Conservation (phyloP, 2,329 filamentous ascomycete genomes). For the Microdochium bolleyi region DNA sequence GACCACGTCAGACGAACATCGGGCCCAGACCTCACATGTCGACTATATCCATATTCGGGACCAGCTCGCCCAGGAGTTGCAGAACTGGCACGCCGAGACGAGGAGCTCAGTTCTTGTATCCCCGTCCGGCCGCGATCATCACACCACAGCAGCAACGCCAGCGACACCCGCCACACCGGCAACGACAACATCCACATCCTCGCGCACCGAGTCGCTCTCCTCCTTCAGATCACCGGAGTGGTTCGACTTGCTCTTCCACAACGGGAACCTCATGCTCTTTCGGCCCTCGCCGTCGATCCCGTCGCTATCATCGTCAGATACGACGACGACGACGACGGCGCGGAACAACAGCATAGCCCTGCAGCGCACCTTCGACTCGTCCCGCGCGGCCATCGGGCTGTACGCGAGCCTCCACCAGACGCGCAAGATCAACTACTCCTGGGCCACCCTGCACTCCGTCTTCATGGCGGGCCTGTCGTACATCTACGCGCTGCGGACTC, state of each 20-base stretch:
- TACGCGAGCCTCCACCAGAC: conserved; percentile 35
- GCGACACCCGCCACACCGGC: background rate
- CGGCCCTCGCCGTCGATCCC: conserved; percentile 26
- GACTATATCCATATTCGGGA: conserved; percentile 10
- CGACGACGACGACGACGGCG: conserved; percentile 12
- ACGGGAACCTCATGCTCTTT: conserved; percentile 32
- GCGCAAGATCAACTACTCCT: conserved; percentile 37
- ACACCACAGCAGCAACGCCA: background rate
- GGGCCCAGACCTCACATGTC: conserved; percentile 4
- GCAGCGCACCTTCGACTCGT: conserved; percentile 28
- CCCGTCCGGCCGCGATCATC: background rate
- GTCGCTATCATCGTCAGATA: no score
- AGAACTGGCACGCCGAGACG: conserved; percentile 20
- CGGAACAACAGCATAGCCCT: conserved; percentile 15
- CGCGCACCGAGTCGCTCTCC: conserved; percentile 10
- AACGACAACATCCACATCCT: background rate
- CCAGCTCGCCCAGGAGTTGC: conserved; percentile 19
- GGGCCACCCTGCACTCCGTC: conserved; percentile 39
- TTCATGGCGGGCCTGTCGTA: conserved; percentile 37
- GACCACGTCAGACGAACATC: conserved; percentile 8
- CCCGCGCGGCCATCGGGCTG: conserved; percentile 28
- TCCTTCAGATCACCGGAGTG: conserved; percentile 31
- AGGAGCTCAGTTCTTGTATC: conserved; percentile 14
- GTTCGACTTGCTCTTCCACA: conserved; percentile 33
- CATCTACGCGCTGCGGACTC: conserved; percentile 30